A percentile compares a stretch with the other conserved stretches of the same genome.
Evolutionary conservation across 2,329 filamentous ascomycete species (phyloP).

Genomic region (Colletotrichum sp.): DNA sequence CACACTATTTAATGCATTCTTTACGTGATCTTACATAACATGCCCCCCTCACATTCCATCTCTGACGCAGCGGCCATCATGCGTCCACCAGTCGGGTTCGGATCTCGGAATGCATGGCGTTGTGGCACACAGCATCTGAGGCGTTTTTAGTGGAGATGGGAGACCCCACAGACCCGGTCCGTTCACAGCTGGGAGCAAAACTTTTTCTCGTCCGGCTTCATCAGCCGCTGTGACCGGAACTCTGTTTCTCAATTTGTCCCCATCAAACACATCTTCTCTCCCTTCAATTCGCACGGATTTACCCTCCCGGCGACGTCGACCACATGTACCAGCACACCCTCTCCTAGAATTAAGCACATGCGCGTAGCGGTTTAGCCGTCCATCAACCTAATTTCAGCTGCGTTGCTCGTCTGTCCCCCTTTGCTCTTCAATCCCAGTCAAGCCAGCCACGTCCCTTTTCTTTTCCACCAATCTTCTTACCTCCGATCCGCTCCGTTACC

Average conservation of each 20-base stretch:
- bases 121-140: neutral
- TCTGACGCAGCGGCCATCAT: neutral
- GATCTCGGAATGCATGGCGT: neutral
- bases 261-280: neutral
- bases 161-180: neutral
- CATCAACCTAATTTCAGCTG: neutral
- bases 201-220: neutral
- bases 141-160: neutral
- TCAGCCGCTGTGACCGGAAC: neutral
- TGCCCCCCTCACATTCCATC: neutral
- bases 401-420: neutral
- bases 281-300: neutral
- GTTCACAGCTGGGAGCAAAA: neutral
- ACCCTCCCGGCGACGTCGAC: neutral
- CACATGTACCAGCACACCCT: neutral
- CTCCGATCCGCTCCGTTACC: neutral
- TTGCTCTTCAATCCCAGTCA: neutral
- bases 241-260: neutral
- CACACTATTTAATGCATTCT: neutral
- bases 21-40: neutral
- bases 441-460: neutral
- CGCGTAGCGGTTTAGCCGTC: neutral
- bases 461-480: neutral
- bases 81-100: neutral
- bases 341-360: neutral